A percentile compares a stretch with the other conserved stretches of the same genome.
Conservation (phyloP, 2,329 filamentous ascomycete genomes). For the Calycina herbarum region DNA sequence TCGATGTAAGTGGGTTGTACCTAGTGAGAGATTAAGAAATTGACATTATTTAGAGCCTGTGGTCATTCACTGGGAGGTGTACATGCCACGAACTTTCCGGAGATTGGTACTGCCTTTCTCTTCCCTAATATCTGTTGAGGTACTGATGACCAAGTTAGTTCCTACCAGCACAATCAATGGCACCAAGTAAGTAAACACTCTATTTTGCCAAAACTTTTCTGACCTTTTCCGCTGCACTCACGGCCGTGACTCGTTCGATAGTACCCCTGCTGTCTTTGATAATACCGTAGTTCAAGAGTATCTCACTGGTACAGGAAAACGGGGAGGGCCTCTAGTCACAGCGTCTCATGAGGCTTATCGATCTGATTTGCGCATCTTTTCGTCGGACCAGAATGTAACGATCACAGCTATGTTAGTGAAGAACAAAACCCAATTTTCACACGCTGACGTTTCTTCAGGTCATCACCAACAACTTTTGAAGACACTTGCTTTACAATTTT, state of each 20-base stretch:
- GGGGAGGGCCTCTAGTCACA: constrained; percentile 23
- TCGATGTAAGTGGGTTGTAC: background rate
- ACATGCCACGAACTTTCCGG: constrained; percentile 20
- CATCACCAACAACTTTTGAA: constrained; percentile 21
- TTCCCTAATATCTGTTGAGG: too few relatives aligned
- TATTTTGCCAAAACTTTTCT: too few relatives aligned
- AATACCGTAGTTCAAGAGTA: constrained; percentile 19
- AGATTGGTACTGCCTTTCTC: background rate
- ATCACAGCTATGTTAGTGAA: constrained; percentile 10
- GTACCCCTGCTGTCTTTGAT: constrained; percentile 22
- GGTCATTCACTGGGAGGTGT: constrained; percentile 26
- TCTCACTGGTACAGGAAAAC: constrained; percentile 15
- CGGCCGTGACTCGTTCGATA: constrained; percentile 17
- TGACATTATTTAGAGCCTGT: constrained; percentile 20
- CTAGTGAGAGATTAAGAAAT: background rate
- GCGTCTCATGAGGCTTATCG: constrained; percentile 11
- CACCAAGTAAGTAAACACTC: too few relatives aligned
- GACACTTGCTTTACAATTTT: constrained; percentile 23
- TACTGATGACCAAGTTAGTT: too few relatives aligned
- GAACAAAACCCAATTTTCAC: too few relatives aligned
- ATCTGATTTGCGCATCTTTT: constrained; percentile 23
- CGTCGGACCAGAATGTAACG: constrained; percentile 24
- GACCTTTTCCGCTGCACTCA: background rate
- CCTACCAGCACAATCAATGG: too few relatives aligned
- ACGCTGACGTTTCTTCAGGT: too few relatives aligned